These are phyloP conservation scores for Taphrina populina DNA, from an alignment of 1,139 yeast genomes.

Conservation along the genomic window DNA sequence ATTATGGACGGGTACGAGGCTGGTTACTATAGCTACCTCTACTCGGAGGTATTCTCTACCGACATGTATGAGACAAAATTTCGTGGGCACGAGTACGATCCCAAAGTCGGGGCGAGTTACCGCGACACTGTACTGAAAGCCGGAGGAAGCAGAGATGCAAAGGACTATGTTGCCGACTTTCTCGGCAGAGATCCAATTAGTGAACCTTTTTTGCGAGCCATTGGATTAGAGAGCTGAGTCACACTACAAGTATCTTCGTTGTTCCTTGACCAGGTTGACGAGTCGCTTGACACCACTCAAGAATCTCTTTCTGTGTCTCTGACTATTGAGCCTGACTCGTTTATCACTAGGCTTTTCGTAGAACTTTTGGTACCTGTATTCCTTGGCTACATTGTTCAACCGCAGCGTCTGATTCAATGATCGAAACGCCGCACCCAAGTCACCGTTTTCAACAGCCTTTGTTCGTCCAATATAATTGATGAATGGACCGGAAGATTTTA, in stretches of 20 bases:
- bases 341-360: constrained; percentile 36
- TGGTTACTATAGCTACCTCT: constrained; percentile 82
- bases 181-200: constrained; percentile 75
- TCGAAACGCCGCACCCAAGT: constrained; percentile 22
- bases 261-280: constrained; percentile 35
- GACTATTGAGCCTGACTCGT: constrained; percentile 33
- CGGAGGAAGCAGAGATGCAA: constrained; percentile 24
- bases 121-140: constrained; percentile 23
- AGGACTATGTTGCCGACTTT: constrained; percentile 55
- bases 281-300: constrained; percentile 28
- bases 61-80: constrained; percentile 78
- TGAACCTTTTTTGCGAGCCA: constrained; percentile 66
- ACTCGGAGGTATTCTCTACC: constrained; percentile 81
- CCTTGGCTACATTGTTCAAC: constrained; percentile 29
- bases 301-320: constrained; percentile 35
- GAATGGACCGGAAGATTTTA: constrained; percentile 15
- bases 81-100: constrained; percentile 64
- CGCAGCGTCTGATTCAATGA: constrained; percentile 6
- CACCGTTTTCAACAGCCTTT: constrained; percentile 18
- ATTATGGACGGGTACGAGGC: constrained; percentile 82
- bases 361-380: constrained; percentile 30
- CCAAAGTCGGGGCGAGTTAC: constrained; percentile 38
- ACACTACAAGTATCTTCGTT: constrained; percentile 14
- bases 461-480: constrained; percentile 28
- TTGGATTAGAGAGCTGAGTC: constrained; percentile 46